Conservation (phyloP, 108 stramenopile species). For the Conticribra guillardii region DNA sequence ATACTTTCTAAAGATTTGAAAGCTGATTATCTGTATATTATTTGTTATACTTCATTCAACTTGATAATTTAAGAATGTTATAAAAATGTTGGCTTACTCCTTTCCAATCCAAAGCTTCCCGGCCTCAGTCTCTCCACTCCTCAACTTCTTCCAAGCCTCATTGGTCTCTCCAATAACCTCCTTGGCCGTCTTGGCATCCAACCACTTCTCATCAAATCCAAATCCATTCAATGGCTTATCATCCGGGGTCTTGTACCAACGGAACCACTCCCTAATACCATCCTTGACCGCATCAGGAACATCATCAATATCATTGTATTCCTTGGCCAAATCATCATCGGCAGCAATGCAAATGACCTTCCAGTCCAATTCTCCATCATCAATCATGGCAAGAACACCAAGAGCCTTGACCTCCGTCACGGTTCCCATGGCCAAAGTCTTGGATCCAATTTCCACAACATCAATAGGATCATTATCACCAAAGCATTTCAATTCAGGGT, state of each 20-base stretch:
- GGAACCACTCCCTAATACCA: slow-evolving; percentile 99
- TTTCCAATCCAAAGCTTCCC: slow-evolving; percentile 85
- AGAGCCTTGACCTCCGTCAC: slow-evolving; percentile 95
- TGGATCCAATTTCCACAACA: slow-evolving; percentile 97
- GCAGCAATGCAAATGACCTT: slow-evolving; percentile 93
- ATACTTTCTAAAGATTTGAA: too few species aligned
- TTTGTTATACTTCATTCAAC: too few species aligned
- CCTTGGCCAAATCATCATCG: slow-evolving; percentile 93
- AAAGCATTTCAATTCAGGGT: slow-evolving; percentile 92
- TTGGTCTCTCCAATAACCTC: slow-evolving; percentile 98
- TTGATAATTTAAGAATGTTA: too few species aligned
- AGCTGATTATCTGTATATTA: too few species aligned
- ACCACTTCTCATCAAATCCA: slow-evolving; percentile 97
- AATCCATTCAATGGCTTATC: slow-evolving; percentile 99
- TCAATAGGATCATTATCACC: slow-evolving; percentile 99
- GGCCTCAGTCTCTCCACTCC: slow-evolving; percentile 75
- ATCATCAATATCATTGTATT: slow-evolving; percentile 97
- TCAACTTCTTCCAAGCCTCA: slow-evolving; percentile 95
- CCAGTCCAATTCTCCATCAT: slow-evolving; percentile 99
- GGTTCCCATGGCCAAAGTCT: slow-evolving; percentile 79
- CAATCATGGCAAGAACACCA: slow-evolving; percentile 99
- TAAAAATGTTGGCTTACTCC: too few species aligned
- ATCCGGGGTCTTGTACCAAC: slow-evolving; percentile 99
- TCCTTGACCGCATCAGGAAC: slow-evolving; percentile 93
- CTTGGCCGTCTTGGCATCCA: slow-evolving; percentile 81